Base-by-base conservation (phyloP, 2,329 filamentous ascomycete genomes). In the Claviceps citrina region DNA sequence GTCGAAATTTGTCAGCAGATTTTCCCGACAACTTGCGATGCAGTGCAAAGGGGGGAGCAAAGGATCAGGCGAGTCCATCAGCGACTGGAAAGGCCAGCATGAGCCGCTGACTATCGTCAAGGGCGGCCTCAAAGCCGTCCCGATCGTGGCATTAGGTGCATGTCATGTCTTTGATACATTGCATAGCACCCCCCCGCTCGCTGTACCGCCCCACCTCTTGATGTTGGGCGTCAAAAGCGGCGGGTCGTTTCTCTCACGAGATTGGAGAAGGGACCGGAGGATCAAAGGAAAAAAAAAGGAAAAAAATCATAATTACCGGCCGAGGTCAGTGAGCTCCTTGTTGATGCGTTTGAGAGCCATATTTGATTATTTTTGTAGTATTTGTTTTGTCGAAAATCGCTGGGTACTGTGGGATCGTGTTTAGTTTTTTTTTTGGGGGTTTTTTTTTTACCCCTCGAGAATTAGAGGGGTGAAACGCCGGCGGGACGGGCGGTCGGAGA, bases 291-390 rank as follows among this genome's bases (percentile, higher is more conserved):
- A 35, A 13, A 42, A 50, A 44, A 44, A 47, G 41, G 49, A 38
- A 31, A 22, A 39, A 40, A 33, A n/a, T n/a, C 8, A 39, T 53
- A 70, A 71, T 59, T 80, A 89, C 84, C 84, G 82, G 70, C 84
- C 84, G 66, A 91, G 74, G 63, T 91, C 84, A 65, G 81, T 80
- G 62, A 91, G 77, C 68, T 91, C 84, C 79, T 87, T 91, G 76
- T 89, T 89, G 67, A 91, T 91, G 66, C 84, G 79, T 81, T 91
- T 91, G 57, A 91, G 76, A 66, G 84, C 84, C 84, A 91, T 91
- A 12, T 26, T 40, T 58, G 57, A 61, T 61, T 34, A 59, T 52
- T 50, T 49, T 25, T 47, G 31, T 45, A 35, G 54, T 52, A 32
- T 40, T 38, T 32, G 16, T 32, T 32, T 20, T 20, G 18, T 37